These are phyloP conservation scores for Bromus sterilis DNA, from an alignment of 176 grass and related monocot genomes.

Conservation along the genomic window DNA sequence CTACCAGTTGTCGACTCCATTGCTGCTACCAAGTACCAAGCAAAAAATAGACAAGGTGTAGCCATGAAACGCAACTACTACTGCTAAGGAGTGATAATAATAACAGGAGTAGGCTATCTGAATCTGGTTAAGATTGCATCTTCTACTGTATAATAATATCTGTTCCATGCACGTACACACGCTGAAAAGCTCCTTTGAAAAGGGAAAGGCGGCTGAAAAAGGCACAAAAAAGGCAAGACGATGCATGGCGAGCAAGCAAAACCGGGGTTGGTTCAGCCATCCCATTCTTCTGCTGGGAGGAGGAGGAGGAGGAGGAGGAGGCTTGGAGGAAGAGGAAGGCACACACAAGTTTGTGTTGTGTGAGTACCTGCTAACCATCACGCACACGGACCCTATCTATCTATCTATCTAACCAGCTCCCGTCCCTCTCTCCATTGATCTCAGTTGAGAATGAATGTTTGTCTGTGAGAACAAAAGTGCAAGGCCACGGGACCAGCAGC, in stretches of 20 bases:
- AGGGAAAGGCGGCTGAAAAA: background rate
- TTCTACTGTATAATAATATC: background rate
- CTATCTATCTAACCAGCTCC: background rate
- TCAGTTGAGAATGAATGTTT: background rate
- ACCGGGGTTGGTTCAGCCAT: conserved; percentile 33
- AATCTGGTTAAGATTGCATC: background rate
- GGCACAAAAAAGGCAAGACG: background rate
- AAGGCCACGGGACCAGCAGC: background rate
- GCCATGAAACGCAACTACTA: background rate
- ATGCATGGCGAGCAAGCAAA: background rate
- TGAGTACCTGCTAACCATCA: conserved; percentile 15
- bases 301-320: no score
- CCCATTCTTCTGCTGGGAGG: no score
- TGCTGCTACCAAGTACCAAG: background rate
- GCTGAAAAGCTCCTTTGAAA: background rate
- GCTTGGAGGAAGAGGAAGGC: conserved; percentile 1
- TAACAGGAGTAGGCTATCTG: background rate
- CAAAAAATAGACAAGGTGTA: no score
- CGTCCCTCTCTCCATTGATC: background rate
- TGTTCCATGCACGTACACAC: background rate
- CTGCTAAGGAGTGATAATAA: background rate
- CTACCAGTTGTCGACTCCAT: background rate
- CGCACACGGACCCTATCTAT: background rate
- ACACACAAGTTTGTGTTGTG: background rate
- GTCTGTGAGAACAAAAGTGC: background rate